Conservation (phyloP, 78 protist species). For the Dictyostelium capitatum region DNA sequence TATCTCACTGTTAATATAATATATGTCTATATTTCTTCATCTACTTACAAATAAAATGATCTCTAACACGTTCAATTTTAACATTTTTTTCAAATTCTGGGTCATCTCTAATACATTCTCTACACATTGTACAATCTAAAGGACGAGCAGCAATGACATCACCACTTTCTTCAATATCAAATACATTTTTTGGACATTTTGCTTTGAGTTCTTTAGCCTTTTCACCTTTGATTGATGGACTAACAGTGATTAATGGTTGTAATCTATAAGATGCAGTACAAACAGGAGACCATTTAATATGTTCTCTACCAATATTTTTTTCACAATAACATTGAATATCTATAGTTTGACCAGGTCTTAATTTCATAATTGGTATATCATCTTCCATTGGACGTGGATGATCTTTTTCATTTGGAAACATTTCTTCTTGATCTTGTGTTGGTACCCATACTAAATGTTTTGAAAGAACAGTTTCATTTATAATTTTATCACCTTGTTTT, state of each 20-base stretch:
- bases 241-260: constrained; percentile 87
- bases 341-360: constrained; percentile 92
- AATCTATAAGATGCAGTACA: constrained; percentile 96
- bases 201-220: constrained; percentile 78
- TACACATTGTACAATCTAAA: constrained; percentile 91
- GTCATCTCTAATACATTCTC: constrained; percentile 94
- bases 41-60: constrained; percentile 95
- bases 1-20: too few species aligned
- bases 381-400: constrained; percentile 87
- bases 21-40: not conserved
- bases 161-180: constrained; percentile 93
- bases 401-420: constrained; percentile 72
- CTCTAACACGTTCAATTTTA: constrained; percentile 75
- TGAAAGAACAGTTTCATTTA: constrained; percentile 51
- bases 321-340: constrained; percentile 66
- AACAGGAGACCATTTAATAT: constrained; percentile 98
- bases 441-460: constrained; percentile 93
- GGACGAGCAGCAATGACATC: constrained; percentile 76
- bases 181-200: constrained; percentile 91
- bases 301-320: constrained; percentile 95
- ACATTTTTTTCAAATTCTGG: constrained; percentile 78
- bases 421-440: constrained; percentile 82
- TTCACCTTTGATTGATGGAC: constrained; percentile 68
- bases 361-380: constrained; percentile 93
- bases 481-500: constrained; percentile 39